Conservation (phyloP, 2,329 filamentous ascomycete species). For the Fusarium pseudoanthophilum region DNA sequence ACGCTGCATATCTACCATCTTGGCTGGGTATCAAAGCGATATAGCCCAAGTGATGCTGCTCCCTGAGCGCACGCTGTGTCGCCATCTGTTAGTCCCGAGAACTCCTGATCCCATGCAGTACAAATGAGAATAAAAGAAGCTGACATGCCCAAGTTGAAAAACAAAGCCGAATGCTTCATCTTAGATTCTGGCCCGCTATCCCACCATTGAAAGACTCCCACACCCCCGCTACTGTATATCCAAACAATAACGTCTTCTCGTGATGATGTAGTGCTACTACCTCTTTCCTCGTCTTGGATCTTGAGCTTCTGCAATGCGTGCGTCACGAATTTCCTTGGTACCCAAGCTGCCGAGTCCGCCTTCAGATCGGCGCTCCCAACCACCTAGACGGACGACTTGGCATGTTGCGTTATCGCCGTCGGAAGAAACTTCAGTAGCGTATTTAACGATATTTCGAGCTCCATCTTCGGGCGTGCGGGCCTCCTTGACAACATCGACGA, state of each 20-base stretch:
- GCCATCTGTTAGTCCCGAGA: conserved; percentile 27
- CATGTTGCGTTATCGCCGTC: conserved; percentile 77
- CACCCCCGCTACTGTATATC: neutral
- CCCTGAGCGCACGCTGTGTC: conserved; percentile 23
- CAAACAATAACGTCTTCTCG: conserved; percentile 2
- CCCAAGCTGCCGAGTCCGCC: conserved; percentile 89
- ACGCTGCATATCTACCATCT: conserved; percentile 7
- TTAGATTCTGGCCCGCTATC: neutral
- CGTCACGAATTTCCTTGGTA: conserved; percentile 91
- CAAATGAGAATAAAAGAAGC: conserved; percentile 27
- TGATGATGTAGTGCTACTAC: conserved; percentile 40
- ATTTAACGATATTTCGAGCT: conserved; percentile 80
- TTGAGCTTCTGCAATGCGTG: conserved; percentile 79
- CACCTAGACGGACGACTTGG: conserved; percentile 73
- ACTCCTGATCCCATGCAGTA: conserved; percentile 43
- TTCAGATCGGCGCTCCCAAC: conserved; percentile 79
- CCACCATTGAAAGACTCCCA: neutral
- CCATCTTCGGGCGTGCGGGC: conserved; percentile 90
- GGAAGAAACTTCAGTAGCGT: conserved; percentile 84
- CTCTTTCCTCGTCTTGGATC: conserved; percentile 79
- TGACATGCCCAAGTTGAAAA: conserved; percentile 9
- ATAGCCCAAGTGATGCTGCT: conserved; percentile 11
- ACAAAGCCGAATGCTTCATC: conserved; percentile 16
- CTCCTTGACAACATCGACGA: conserved; percentile 96
- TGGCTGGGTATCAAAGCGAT: conserved; percentile 6